These are phyloP conservation scores for Cairneyella variabilis DNA, from an alignment of 495 filamentous ascomycete species.

Conservation along the genomic window DNA sequence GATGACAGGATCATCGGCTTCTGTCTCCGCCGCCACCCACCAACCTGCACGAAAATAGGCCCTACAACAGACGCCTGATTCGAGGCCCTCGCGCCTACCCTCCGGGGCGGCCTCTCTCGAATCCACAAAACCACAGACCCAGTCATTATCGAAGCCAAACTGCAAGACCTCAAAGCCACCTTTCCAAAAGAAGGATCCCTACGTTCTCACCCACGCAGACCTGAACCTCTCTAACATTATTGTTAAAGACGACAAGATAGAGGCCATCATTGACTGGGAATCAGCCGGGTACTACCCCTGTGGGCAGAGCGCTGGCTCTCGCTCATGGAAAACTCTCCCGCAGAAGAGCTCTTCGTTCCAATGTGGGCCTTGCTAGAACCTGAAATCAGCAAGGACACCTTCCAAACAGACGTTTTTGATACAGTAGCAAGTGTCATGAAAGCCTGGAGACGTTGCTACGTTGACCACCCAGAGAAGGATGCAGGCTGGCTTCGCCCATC, in stretches of 20 bases:
- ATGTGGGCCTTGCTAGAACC: neutral
- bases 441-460: neutral
- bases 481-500: neutral
- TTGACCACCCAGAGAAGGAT: neutral
- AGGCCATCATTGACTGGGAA: constrained; percentile 53
- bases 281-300: constrained; percentile 42
- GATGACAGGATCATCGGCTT: neutral
- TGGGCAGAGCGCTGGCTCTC: neutral
- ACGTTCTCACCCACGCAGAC: constrained; percentile 24
- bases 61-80: neutral
- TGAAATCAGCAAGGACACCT: neutral
- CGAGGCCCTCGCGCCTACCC: neutral
- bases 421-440: neutral
- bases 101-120: neutral
- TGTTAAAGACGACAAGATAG: constrained; percentile 25
- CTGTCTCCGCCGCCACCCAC: neutral
- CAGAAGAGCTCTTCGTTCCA: neutral
- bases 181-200: neutral
- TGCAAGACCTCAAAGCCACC: neutral
- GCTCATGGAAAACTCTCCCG: neutral
- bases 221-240: constrained; percentile 30
- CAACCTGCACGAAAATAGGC: neutral
- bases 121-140: neutral
- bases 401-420: neutral
- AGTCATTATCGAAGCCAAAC: neutral